Conservation (phyloP, 73 alveolate species). For the Paramecium primaurelia region DNA sequence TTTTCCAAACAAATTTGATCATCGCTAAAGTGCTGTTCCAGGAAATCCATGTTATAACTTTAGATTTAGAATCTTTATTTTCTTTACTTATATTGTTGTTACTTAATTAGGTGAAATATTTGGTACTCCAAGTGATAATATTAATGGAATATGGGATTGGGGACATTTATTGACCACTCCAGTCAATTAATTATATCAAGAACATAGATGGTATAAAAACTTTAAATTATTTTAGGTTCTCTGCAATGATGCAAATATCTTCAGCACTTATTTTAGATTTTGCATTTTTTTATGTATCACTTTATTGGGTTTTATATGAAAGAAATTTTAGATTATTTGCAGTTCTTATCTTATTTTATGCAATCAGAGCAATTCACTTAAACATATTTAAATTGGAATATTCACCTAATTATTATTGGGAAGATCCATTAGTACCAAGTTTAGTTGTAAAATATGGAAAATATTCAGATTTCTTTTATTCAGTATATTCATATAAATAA, state of each 20-base stretch:
- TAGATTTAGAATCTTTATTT: slow-evolving; percentile 13
- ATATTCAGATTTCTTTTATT: slow-evolving; percentile 39
- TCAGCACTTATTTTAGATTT: slow-evolving; percentile 33
- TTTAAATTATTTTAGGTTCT: neutral
- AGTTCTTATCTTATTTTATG: neutral
- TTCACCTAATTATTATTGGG: slow-evolving; percentile 24
- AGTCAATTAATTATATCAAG: neutral
- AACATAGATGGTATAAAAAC: neutral
- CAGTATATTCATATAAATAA: neutral
- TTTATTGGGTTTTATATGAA: neutral
- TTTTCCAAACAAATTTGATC: slow-evolving; percentile 37
- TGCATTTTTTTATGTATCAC: neutral
- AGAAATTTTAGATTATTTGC: slow-evolving; percentile 45
- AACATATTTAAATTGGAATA: neutral
- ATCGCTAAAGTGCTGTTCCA: slow-evolving; percentile 38
- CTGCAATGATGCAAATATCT: neutral
- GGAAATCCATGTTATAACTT: slow-evolving; percentile 40
- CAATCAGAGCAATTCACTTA: slow-evolving; percentile 25
- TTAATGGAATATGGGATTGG: neutral
- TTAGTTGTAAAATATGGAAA: slow-evolving; percentile 30
- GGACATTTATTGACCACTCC: neutral
- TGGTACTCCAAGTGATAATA: slow-evolving; percentile 19
- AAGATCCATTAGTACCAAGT: slow-evolving; percentile 24
- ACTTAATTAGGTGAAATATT: neutral
- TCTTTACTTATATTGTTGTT: slow-evolving; percentile 23